Evolutionary conservation across 306 rosid species (phyloP), one percentile per base, ranked within the genome.

Genomic region (Castanea mollissima): DNA sequence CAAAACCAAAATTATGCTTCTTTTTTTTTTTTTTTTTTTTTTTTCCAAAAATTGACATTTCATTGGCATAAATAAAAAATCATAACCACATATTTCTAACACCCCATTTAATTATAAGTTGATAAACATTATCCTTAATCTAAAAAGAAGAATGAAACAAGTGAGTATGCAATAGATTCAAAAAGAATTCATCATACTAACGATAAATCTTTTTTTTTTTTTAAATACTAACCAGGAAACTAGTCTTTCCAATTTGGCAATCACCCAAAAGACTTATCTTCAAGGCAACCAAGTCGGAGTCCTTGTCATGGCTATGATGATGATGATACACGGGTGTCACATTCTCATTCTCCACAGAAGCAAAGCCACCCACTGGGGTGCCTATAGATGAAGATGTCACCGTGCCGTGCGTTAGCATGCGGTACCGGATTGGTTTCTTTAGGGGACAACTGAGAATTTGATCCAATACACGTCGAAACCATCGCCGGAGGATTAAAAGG

Each of bases 201-300:
- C 11, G 56, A 6, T 2, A 15, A 21, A 29, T 13, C 31, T 23
- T 23, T 23, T 23, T 23, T 23, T 23, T 23, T 23, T 23, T 23
- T 23, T 23, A 23, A 7, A 32, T 16, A 77, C 82, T 13, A 35
- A 95, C 99, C 96, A 92, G 64, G 84, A 95, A 95, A 80, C 97
- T 87, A 67, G 99, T 92, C 87, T 95, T 95, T 71, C 99, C 99
- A 44, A 90, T 91, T 81, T 89, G 86, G 81, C 87, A 80, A 54
- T 95, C 98, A 25, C 99, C 99, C 85, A 95, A 80, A 35, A 95
- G 89, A 82, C 87, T 89, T 74, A 95, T 92, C 93, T 95, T 95
- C 77, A 95, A 78, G 38, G 94, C 71, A 75, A 95, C 98, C 85
- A 95, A 85, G 87, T 95, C 97, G 15, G 88, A 82, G 35, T 93